Evolutionary conservation across 2,329 filamentous ascomycete species (phyloP), one percentile per base, ranked within the genome.

Genomic region (Seiridium unicorne): DNA sequence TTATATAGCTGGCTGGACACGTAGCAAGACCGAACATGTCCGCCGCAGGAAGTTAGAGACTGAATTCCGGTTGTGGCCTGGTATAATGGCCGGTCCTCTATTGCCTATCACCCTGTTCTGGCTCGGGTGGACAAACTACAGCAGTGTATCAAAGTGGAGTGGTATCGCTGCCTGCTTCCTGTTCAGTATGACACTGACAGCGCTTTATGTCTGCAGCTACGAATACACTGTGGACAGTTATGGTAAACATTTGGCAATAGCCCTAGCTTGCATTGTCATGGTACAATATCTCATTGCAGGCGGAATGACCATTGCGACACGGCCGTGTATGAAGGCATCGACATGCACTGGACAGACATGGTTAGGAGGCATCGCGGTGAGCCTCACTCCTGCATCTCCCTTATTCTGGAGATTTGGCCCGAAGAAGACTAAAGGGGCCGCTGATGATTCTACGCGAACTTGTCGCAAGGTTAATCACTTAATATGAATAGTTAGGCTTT

Each of bases 171-270:
- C 82, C 1, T 81, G 76, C n/a, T 76, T 79, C 1, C 63, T 84
- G 0, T 84, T 86, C 65, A 83, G 83, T 5, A 79, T 78, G 62
- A 81, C 80, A 1, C 75, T 80, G 36, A 75, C 81, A 8, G 76
- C 75, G 51, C 73, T 84, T 9, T 84, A 83, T 68, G 79, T 83
- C 61, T 77, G 74, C 57, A 77, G 73, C 46, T 84, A 84, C 59
- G 79, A 83, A 73, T 87, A 87, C 66, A 80, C 87, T 57, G 85
- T 86, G 60, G 83, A 86, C 64, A 76, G 75, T 8, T 87, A 86
- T 64, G 80, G 81, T 48, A 75, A 75, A 6, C 84, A 83, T 62
- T 77, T 82, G 0, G 83, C 70, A 6, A 69, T 67, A 13, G 61
- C 57, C 8, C 62, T 74, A 38, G 69, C 70, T 4, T 73, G 71